Evolutionary conservation across 768 basidiomycete species (phyloP).

Genomic region (Amanita pseudoporphyria): DNA sequence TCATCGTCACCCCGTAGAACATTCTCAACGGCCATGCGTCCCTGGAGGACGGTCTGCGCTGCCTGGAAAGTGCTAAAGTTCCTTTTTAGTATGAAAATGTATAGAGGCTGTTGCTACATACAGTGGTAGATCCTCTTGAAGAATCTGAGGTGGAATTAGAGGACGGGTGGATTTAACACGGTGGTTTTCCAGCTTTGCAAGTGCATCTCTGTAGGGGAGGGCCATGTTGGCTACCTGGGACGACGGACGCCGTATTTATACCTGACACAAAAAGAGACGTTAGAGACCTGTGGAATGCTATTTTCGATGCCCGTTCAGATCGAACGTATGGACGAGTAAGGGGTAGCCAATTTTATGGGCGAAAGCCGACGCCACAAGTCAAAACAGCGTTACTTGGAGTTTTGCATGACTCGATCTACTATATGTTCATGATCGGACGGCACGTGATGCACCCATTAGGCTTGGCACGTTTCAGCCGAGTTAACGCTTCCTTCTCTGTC

Average conservation of each 20-base stretch:
- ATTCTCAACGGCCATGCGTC: slow-evolving; percentile 67
- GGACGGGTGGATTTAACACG: slow-evolving; percentile 83
- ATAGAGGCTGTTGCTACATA: slow-evolving; percentile 30
- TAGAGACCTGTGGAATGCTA: neutral
- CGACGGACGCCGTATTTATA: neutral
- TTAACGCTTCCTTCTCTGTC: neutral
- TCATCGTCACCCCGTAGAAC: slow-evolving; percentile 85
- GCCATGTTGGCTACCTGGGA: slow-evolving; percentile 34
- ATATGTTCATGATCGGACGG: neutral
- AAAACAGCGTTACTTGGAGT: neutral
- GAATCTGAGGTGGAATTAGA: slow-evolving; percentile 88
- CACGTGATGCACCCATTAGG: neutral
- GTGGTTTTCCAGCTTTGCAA: slow-evolving; percentile 75
- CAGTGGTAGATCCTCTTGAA: slow-evolving; percentile 90
- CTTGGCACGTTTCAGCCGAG: neutral
- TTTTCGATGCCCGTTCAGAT: neutral
- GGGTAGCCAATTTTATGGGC: neutral
- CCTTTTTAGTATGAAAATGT: slow-evolving; percentile 4
- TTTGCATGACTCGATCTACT: neutral
- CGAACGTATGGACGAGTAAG: neutral
- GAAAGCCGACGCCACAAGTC: neutral
- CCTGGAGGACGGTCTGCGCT: slow-evolving; percentile 85
- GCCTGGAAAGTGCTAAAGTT: slow-evolving; percentile 55
- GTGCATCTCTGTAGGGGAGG: slow-evolving; percentile 71
- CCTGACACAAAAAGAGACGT: neutral